phyloP scores from a whole-genome alignment of 768 basidiomycete genomes.

The Dioszegia hungarica region DNA sequence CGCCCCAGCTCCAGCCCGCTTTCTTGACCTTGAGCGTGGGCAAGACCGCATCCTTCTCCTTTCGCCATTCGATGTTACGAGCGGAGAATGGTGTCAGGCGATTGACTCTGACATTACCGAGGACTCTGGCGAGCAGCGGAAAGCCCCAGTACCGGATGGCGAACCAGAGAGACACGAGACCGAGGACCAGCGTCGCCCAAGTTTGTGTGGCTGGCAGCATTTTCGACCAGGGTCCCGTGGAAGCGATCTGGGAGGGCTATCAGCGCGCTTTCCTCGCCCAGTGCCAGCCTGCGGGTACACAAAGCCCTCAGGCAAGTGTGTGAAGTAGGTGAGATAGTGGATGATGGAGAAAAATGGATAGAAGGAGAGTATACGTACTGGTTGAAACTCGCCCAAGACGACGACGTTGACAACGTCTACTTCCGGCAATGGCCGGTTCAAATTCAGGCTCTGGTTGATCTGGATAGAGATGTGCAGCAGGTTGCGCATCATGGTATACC shows the following conservation, averaged over 20 bases:
- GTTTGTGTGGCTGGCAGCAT: no score
- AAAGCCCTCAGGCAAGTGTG: neutral
- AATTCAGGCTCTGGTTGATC: no score
- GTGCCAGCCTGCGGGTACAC: neutral
- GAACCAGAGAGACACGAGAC: neutral
- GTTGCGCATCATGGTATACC: no score
- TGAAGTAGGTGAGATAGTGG: neutral
- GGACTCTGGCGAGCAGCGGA: neutral
- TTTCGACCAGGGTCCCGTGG: no score
- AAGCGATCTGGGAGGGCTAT: no score
- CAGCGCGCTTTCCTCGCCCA: neutral
- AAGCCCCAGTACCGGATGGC: neutral
- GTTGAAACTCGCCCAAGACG: no score
- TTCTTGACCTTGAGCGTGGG: slow-evolving; percentile 31
- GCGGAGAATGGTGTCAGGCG: slow-evolving; percentile 50
- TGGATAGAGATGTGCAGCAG: no score
- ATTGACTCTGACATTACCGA: neutral
- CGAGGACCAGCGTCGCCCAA: neutral
- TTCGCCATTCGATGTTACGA: slow-evolving; percentile 39
- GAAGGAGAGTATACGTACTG: no score
- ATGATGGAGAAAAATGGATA: no score
- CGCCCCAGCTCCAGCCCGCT: slow-evolving; percentile 24
- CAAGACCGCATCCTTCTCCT: slow-evolving; percentile 6
- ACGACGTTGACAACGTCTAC: no score
- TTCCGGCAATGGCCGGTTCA: no score